Evolutionary conservation across 2,329 filamentous ascomycete genomes (phyloP).

Genomic region (Neobulgaria alba): DNA sequence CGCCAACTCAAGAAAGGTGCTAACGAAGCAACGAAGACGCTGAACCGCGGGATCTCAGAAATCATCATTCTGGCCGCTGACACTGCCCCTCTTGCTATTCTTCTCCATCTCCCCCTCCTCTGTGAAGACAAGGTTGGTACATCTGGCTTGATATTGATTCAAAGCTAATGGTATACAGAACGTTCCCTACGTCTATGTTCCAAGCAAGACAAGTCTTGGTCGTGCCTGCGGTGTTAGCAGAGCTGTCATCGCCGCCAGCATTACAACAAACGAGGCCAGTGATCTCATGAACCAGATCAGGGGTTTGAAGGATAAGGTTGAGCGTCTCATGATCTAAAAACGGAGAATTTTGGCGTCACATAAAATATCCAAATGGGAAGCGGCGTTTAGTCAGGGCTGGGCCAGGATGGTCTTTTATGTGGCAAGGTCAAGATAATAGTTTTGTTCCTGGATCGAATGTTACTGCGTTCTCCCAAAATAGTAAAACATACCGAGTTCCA

Average conservation of each 20-base stretch:
- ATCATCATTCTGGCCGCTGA: constrained; percentile 85
- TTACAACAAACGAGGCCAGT: constrained; percentile 86
- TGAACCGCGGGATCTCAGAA: constrained; percentile 86
- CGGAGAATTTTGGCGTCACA: too few relatives aligned
- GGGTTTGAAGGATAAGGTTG: constrained; percentile 87
- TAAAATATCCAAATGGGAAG: too few relatives aligned
- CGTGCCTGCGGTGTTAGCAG: constrained; percentile 84
- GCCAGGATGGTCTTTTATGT: too few relatives aligned
- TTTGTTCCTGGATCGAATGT: too few relatives aligned
- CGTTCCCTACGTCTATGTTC: constrained; percentile 64
- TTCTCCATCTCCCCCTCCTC: constrained; percentile 81
- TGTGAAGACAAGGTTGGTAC: constrained; percentile 59
- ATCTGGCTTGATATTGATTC: constrained; percentile 26
- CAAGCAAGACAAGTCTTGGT: constrained; percentile 75
- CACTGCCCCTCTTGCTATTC: constrained; percentile 76
- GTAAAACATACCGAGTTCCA: too few relatives aligned
- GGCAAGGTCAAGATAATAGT: too few relatives aligned
- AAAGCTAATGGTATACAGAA: constrained; percentile 39
- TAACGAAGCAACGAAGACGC: constrained; percentile 79
- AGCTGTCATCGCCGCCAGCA: constrained; percentile 76
- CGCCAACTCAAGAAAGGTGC: constrained; percentile 83
- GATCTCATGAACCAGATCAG: constrained; percentile 85
- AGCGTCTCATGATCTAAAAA: constrained; percentile 88
- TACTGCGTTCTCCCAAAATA: too few relatives aligned
- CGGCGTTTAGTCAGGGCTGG: too few relatives aligned